Evolutionary conservation across 2,329 filamentous ascomycete genomes (phyloP).

Genomic region (Stachybotrys chartarum): DNA sequence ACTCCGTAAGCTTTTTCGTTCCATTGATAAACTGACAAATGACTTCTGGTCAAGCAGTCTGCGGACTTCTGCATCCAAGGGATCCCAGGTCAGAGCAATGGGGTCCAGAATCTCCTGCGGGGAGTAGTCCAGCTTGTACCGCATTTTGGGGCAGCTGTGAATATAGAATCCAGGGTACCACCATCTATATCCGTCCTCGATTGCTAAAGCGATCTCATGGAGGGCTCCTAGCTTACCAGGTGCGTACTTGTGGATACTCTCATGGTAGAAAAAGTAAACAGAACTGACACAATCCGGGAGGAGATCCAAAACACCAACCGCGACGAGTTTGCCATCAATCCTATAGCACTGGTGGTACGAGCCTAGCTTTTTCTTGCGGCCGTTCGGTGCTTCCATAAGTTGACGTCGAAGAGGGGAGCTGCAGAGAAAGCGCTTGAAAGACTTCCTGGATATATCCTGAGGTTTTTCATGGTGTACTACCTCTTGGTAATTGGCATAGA

Average conservation of each 20-base stretch:
- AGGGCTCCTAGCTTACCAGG: constrained; percentile 73
- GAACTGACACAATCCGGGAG: constrained; percentile 71
- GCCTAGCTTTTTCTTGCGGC: constrained; percentile 51
- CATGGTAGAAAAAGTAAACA: constrained; percentile 78
- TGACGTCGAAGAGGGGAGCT: constrained; percentile 54
- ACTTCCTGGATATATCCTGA: constrained; percentile 47
- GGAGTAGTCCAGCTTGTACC: constrained; percentile 73
- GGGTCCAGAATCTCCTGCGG: constrained; percentile 71
- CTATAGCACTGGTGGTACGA: constrained; percentile 80
- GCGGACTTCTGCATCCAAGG: constrained; percentile 45
- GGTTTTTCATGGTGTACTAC: constrained; percentile 63
- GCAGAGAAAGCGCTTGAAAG: constrained; percentile 70
- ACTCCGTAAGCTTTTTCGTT: constrained; percentile 8
- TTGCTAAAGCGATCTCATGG: constrained; percentile 63
- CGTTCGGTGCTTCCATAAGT: constrained; percentile 35
- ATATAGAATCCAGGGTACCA: constrained; percentile 84
- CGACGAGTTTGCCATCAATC: constrained; percentile 67
- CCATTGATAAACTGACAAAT: constrained; percentile 44
- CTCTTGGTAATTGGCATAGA: constrained; percentile 71
- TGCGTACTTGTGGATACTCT: constrained; percentile 60
- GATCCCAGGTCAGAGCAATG: constrained; percentile 55
- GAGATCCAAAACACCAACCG: constrained; percentile 70
- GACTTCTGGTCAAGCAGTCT: constrained; percentile 43
- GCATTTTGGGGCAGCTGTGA: constrained; percentile 74
- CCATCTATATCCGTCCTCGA: constrained; percentile 62